Evolutionary conservation across 2,329 filamentous ascomycete genomes (phyloP), one percentile per base, ranked within the genome.

Genomic region (Colletotrichum lindemuthianum): DNA sequence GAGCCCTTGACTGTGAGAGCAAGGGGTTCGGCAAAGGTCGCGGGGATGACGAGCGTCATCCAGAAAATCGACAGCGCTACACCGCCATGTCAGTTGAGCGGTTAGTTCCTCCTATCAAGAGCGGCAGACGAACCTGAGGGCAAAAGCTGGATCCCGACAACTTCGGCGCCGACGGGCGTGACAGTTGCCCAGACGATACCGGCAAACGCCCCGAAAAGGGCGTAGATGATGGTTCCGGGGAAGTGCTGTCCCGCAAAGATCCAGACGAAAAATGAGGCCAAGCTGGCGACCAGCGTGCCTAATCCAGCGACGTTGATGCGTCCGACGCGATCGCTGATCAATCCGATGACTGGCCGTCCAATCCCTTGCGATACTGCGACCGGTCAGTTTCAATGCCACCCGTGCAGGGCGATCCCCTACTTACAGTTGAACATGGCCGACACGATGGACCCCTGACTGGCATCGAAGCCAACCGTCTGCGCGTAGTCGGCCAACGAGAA

Each of bases 401-500:
- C 9, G 8, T 9, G 4, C 5, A 16, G 8, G 8, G 9, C 7
- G 68, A 81, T 79, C 12, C 9, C 16, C 8, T 10, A 73, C 60
- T 84, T 80, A 72, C 90, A 72, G 73, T 92, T 94, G 70, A 94
- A 84, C 41, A 93, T 76, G 5, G 92, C 92, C n/a, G 87, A 89
- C 49, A 92, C 82, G 13, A 93, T 81, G 0, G 88, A 88, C 7
- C 90, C 91, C 71, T 94, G 88, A 6, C 85, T 82, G 2, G 90
- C 81, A 1, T 82, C 82, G 36, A 93, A 83, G 1, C 91, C 91
- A 47, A 93, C 85, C 5, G 83, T 84, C 60, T 85, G 83, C 41
- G 89, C 89, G 72, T 93, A 95, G 73, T 90, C 91, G 12, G 91
- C 88, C 49, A 94, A 78, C 10, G 87, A 90, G 76, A 93, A 95